Evolutionary conservation across 805 yeast genomes (phyloP).

Genomic region (Lipomyces orientalis): DNA sequence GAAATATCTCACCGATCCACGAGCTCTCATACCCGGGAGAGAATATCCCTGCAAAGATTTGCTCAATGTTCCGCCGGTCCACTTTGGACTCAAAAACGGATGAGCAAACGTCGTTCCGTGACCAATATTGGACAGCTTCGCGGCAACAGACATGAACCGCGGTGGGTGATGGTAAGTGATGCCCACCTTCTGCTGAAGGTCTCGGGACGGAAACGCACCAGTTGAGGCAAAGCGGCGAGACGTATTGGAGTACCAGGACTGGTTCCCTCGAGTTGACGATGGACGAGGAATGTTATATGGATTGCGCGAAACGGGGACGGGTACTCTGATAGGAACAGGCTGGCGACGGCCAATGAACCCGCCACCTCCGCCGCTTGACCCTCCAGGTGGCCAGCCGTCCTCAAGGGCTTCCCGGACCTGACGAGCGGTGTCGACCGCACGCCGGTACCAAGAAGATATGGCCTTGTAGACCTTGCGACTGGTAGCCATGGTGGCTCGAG

Average conservation of each 20-base stretch:
- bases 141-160: slow-evolving; percentile 9
- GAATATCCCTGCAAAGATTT: slow-evolving; percentile 34
- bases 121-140: slow-evolving; percentile 9
- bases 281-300: slow-evolving; percentile 6
- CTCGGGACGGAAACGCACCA: not conserved
- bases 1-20: slow-evolving; percentile 33
- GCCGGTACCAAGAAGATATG: slow-evolving; percentile 26
- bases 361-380: slow-evolving; percentile 14
- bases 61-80: slow-evolving; percentile 35
- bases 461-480: slow-evolving; percentile 26
- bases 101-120: slow-evolving; percentile 35
- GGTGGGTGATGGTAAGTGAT: not conserved
- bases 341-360: slow-evolving; percentile 23
- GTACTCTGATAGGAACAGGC: slow-evolving; percentile 31
- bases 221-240: slow-evolving; percentile 6
- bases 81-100: slow-evolving; percentile 28
- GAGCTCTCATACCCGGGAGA: slow-evolving; percentile 31
- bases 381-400: slow-evolving; percentile 25
- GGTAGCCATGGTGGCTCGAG: slow-evolving; percentile 13
- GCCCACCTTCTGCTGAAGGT: not conserved
- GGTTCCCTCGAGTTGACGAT: not conserved
- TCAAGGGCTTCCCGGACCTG: slow-evolving; percentile 33
- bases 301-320: slow-evolving; percentile 16
- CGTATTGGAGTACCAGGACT: slow-evolving; percentile 7
- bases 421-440: slow-evolving; percentile 28